phyloP scores from a whole-genome alignment of 2,329 filamentous ascomycete genomes.

The Didymella lethalis region DNA sequence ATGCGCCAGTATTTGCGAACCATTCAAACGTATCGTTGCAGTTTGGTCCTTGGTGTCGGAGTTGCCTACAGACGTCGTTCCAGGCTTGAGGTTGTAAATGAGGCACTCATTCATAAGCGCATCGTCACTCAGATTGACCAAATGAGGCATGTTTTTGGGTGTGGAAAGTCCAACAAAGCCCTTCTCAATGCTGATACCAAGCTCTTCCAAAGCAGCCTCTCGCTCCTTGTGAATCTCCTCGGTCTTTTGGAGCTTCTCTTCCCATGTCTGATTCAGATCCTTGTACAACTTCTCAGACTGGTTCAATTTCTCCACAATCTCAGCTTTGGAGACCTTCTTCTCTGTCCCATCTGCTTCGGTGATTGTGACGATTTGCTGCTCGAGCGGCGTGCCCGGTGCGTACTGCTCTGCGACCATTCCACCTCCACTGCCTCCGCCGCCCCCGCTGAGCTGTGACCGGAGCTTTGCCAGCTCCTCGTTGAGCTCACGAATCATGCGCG shows the following conservation, averaged over 20 bases:
- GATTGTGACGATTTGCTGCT: conserved; percentile 96
- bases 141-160: conserved; percentile 98
- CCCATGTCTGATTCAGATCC: conserved; percentile 98
- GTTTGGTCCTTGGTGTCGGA: conserved; percentile 79
- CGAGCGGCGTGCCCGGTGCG: conserved; percentile 87
- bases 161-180: conserved; percentile 94
- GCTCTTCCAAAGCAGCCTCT: conserved; percentile 91
- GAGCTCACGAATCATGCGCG: conserved; percentile 96
- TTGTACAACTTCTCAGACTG: conserved; percentile 96
- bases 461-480: conserved; percentile 92
- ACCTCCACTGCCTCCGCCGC: conserved; percentile 37
- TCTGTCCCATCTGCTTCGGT: conserved; percentile 82
- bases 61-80: conserved; percentile 92
- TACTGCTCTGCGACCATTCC: conserved; percentile 76
- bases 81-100: conserved; percentile 97
- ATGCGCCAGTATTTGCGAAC: conserved; percentile 87
- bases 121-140: conserved; percentile 86
- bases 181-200: conserved; percentile 99
- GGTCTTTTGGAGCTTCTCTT: conserved; percentile 92
- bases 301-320: conserved; percentile 94
- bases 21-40: conserved; percentile 91
- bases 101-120: conserved; percentile 93
- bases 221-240: conserved; percentile 98
- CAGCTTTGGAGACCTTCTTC: conserved; percentile 97
- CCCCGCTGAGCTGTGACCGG: conserved; percentile 76